These are phyloP conservation scores for Pestalotiopsis fici DNA, from an alignment of 2,329 filamentous ascomycete genomes.

Conservation along the genomic window DNA sequence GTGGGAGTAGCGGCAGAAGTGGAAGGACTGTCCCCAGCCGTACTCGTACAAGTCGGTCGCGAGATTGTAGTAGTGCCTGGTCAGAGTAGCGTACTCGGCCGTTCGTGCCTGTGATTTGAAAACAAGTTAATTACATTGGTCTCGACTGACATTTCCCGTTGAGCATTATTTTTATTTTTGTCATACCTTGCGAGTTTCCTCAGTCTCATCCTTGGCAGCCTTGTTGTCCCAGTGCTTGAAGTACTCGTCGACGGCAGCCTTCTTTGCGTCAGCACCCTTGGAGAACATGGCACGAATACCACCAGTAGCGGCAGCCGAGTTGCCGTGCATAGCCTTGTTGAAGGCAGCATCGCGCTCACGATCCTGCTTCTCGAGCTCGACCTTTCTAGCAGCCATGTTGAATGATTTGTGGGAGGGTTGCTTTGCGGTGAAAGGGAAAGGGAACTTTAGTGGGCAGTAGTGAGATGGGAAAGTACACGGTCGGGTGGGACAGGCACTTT, in stretches of 20 bases:
- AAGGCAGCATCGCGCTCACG: conserved; percentile 85
- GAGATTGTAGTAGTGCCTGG: conserved; percentile 96
- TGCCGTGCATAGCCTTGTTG: conserved; percentile 83
- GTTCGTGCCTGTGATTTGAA: conserved; percentile 62
- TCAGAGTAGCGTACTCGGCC: conserved; percentile 89
- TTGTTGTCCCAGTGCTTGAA: conserved; percentile 98
- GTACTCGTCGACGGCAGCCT: conserved; percentile 85
- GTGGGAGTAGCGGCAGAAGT: conserved; percentile 91
- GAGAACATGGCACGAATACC: conserved; percentile 81
- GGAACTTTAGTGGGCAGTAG: background rate
- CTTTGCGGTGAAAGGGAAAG: background rate
- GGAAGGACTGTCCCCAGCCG: conserved; percentile 94
- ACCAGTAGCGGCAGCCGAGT: conserved; percentile 67
- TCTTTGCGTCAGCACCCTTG: conserved; percentile 76
- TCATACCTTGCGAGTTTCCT: conserved; percentile 75
- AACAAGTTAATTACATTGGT: background rate
- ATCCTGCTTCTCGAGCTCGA: conserved; percentile 75
- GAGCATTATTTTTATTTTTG: background rate
- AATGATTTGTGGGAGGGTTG: conserved; percentile 19
- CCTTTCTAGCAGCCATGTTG: conserved; percentile 43
- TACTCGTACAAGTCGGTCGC: conserved; percentile 97
- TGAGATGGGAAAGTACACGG: background rate
- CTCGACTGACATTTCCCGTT: conserved; percentile 2
- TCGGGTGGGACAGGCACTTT: background rate
- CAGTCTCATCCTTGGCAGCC: conserved; percentile 75